Evolutionary conservation across 2,329 filamentous ascomycete genomes (phyloP), one percentile per base, ranked within the genome.

Genomic region (Alternaria burnsii): DNA sequence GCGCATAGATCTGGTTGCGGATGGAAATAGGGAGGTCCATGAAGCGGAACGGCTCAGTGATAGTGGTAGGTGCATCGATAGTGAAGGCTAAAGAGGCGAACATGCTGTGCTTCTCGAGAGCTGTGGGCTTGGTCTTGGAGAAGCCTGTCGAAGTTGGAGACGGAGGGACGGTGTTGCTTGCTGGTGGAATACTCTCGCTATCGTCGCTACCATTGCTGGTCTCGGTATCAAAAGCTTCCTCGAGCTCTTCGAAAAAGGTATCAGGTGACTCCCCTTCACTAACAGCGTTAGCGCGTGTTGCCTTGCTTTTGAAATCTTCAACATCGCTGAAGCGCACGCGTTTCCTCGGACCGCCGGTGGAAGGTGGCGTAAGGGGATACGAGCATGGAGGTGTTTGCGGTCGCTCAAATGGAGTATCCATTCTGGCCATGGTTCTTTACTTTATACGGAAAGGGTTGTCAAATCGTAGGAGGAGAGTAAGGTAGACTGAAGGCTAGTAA

Each of bases 1-100:
- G 52, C 4, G 50, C 9, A 53, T 74, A 76, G 28, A 75, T 51
- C 5, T 32, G 60, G 8, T 70, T 62, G 46, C 72, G 66, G 16
- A 73, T 38, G 3, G 54, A 57, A 4, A 67, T 24, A 1, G 74
- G 71, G 1, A 77, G 62, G 10, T 59, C 57, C 51, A 73, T 43
- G 59, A 76, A 72, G 0, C 58, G 57, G 14, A 73, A 72, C 0
- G 64, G 57, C 2, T 43, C 18, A 5, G 41, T 41, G 28, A 28
- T 14, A 4, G 38, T 16, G 6, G 16, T 7, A 11, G 36, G 40
- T 6, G 50, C 5, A 8, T 54, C 32, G 16, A 52, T 30, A 18
- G 52, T 20, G n/a, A 34, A 38, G 20, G 46, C 36, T n/a, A 50
- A 20, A 10, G 59, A 41, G 20, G 51, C 42, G 10, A 58, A 48